Conservation (phyloP, 2,329 filamentous ascomycete species). For the Aspergillus fischeri region DNA sequence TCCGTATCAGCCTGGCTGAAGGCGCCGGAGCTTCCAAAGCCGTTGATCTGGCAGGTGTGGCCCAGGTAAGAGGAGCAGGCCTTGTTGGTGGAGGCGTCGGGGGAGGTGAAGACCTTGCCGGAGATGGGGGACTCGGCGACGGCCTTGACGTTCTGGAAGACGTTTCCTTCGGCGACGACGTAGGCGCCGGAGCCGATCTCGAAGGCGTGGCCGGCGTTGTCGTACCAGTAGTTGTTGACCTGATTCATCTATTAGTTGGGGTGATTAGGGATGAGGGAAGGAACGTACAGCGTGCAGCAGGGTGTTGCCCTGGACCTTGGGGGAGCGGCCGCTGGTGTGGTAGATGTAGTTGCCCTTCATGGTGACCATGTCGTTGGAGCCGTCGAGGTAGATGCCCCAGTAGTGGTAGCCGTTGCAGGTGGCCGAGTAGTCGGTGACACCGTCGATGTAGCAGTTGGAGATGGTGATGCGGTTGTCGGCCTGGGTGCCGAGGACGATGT, state of each 20-base stretch:
- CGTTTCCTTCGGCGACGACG: slow-evolving; percentile 53
- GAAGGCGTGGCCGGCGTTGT: not conserved
- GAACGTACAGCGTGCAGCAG: slow-evolving; percentile 49
- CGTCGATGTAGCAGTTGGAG: slow-evolving; percentile 58
- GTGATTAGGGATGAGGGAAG: not conserved
- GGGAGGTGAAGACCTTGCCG: slow-evolving; percentile 37
- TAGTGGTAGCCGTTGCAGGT: slow-evolving; percentile 58
- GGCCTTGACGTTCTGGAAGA: slow-evolving; percentile 53
- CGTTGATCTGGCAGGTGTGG: slow-evolving; percentile 49
- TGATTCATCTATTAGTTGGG: not conserved
- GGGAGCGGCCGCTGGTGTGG: slow-evolving; percentile 54
- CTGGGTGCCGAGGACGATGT: slow-evolving; percentile 54
- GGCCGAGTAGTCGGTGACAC: slow-evolving; percentile 50
- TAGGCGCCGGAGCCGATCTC: slow-evolving; percentile 34
- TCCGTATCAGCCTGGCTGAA: slow-evolving; percentile 40
- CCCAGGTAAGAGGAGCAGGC: slow-evolving; percentile 46
- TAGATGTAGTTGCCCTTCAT: slow-evolving; percentile 60
- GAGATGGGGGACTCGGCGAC: slow-evolving; percentile 34
- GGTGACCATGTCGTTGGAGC: slow-evolving; percentile 55
- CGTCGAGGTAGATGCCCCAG: slow-evolving; percentile 57
- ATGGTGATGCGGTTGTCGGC: slow-evolving; percentile 55
- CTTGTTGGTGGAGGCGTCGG: slow-evolving; percentile 32
- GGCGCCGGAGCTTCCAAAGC: slow-evolving; percentile 32
- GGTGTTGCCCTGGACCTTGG: slow-evolving; percentile 54
- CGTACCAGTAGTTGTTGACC: not conserved